Evolutionary conservation across 1,139 yeast species (phyloP).

Genomic region (Candida freyschussii): DNA sequence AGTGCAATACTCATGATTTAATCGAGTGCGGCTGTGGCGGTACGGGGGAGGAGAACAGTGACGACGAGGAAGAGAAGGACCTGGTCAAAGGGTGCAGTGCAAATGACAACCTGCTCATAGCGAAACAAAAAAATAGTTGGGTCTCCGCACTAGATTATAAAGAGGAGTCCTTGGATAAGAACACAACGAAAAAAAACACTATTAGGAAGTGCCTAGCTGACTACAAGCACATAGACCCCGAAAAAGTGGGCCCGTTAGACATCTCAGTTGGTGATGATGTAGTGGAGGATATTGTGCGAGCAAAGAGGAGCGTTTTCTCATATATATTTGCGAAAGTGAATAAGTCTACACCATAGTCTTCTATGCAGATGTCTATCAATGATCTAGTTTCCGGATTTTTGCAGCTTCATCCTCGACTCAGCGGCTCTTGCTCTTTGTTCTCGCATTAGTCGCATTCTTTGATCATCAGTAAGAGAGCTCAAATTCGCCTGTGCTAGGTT

Average conservation of each 20-base stretch:
- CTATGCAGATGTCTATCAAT: slow-evolving; percentile 1
- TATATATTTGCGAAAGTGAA: slow-evolving; percentile 22
- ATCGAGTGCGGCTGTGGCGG: slow-evolving; percentile 70
- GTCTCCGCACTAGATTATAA: slow-evolving; percentile 49
- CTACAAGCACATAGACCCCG: slow-evolving; percentile 58
- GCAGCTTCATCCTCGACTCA: slow-evolving; percentile 64
- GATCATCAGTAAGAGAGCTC: slow-evolving; percentile 54
- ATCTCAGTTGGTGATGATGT: slow-evolving; percentile 22
- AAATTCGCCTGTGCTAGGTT: slow-evolving; percentile 27
- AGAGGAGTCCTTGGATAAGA: slow-evolving; percentile 32
- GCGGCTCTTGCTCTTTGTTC: slow-evolving; percentile 97
- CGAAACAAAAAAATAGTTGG: slow-evolving; percentile 31
- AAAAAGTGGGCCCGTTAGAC: slow-evolving; percentile 17
- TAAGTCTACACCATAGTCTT: slow-evolving; percentile 12
- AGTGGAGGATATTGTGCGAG: slow-evolving; percentile 15
- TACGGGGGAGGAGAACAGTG: slow-evolving; percentile 34
- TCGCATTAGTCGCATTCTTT: slow-evolving; percentile 72
- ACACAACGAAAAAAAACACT: slow-evolving; percentile 31
- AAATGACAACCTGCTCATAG: slow-evolving; percentile 5
- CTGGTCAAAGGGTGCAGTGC: slow-evolving; percentile 16
- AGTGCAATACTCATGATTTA: slow-evolving; percentile 78
- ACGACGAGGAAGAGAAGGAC: slow-evolving; percentile 23
- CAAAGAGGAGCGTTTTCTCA: slow-evolving; percentile 13
- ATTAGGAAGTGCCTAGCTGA: slow-evolving; percentile 56
- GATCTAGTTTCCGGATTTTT: slow-evolving; percentile 6